Evolutionary conservation across 257 asterid species (phyloP), one percentile per base, ranked within the genome.

Genomic region (Solanum pennellii): DNA sequence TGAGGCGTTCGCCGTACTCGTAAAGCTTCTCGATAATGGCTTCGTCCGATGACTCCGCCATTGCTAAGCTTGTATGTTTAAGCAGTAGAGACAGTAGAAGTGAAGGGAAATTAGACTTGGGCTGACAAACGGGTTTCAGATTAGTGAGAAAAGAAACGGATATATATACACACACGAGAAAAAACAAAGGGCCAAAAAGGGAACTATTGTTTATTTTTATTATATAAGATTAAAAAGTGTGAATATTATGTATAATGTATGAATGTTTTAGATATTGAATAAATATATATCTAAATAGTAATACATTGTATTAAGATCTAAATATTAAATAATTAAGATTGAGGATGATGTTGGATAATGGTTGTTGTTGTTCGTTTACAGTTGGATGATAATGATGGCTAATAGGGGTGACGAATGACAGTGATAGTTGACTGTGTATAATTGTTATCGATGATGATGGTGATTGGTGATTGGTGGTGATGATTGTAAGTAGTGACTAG

Each of bases 1-100:
- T 95, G 88, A 96, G 98, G 52, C 96, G 95, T 75, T 92, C 99
- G 3, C 96, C 97, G 83, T 92, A 96, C 93, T 93, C 97, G 87
- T 96, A 96, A 75, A 96, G 98, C 92, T 96, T 95, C 90, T 94
- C 98, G 85, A 95, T 92, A 80, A 86, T 91, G 65, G 95, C 92
- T 72, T 94, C 98, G 88, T 91, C 94, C 85, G 93, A 84, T 62
- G 68, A 85, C 33, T 89, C 94, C 31, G 93, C 33, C 95, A 95
- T 95, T 87, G 60, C 41, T 83, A 16, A 45, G 42, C 39, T 80
- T 27, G 25, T 16, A 79, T 47, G 82, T 27, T 77, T 31, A 42
- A 75, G 82, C 18, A 75, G 65, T 79, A 45, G 9, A 15, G 84
- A 23, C 7, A 44, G 39, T 42, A 42, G 83, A 44, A 77, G n/a